These are phyloP conservation scores for Zelonia costaricensis DNA, from an alignment of 208 protist species.

Conservation along the genomic window DNA sequence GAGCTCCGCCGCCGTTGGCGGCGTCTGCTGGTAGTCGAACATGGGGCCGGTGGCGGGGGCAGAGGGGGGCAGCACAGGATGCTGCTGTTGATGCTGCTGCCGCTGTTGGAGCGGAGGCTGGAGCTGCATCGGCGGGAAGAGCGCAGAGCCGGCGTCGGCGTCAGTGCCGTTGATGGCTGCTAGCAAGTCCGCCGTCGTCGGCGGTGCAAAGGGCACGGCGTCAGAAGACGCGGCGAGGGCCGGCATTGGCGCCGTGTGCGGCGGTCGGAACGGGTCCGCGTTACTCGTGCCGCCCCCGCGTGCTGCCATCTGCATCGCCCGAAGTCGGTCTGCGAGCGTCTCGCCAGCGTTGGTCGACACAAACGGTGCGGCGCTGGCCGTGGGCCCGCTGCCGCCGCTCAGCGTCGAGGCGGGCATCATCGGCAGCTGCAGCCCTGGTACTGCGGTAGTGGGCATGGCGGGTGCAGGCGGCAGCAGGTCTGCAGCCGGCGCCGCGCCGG, in stretches of 20 bases:
- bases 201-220: slow-evolving; percentile 15
- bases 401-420: neutral
- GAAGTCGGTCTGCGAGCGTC: slow-evolving; percentile 67
- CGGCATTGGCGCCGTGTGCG: too few relatives aligned
- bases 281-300: neutral
- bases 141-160: neutral
- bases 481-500: neutral
- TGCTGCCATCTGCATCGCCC: slow-evolving; percentile 55
- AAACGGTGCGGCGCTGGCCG: slow-evolving; percentile 2
- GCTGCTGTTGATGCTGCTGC: neutral
- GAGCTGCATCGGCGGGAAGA: neutral
- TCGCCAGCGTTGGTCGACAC: slow-evolving; percentile 22
- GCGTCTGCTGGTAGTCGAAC: slow-evolving; percentile 9
- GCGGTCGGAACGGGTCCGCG: neutral
- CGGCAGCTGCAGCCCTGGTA: neutral
- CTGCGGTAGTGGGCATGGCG: neutral
- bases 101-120: neutral
- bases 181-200: slow-evolving; percentile 15
- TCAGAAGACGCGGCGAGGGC: neutral
- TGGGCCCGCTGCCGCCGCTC: neutral
- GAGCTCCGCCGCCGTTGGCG: slow-evolving; percentile 58
- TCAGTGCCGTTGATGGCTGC: slow-evolving; percentile 25
- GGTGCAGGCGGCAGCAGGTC: neutral
- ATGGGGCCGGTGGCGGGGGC: too few relatives aligned
- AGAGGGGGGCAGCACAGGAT: too few relatives aligned